Percentiles rank a stretch among this genome's conserved stretches.
phyloP scores from a whole-genome alignment of 2,329 filamentous ascomycete genomes.

The Colletotrichum destructivum region DNA sequence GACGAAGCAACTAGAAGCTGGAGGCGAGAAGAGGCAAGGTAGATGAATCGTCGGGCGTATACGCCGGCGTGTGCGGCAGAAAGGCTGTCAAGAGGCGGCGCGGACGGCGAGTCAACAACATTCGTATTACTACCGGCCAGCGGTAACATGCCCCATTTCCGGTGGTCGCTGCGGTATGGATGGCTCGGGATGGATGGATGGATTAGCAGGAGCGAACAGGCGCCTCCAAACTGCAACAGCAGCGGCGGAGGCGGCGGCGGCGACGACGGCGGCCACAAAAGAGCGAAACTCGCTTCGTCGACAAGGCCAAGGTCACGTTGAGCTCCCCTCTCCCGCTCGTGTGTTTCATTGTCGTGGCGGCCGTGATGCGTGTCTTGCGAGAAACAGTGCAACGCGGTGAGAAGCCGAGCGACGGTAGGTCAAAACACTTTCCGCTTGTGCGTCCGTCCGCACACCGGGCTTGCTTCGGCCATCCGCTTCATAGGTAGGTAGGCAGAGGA shows the following conservation, averaged over 20 bases:
- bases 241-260: background rate
- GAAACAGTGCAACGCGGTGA: constrained; percentile 2
- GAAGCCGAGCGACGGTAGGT: constrained; percentile 12
- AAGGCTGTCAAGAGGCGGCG: constrained; percentile 27
- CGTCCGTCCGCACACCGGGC: constrained; percentile 19
- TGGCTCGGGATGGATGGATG: background rate
- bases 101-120: constrained; percentile 35
- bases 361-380: constrained; percentile 21
- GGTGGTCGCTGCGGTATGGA: constrained; percentile 30
- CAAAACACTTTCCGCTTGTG: constrained; percentile 10
- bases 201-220: background rate
- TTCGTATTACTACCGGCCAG: constrained; percentile 16
- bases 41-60: constrained; percentile 12
- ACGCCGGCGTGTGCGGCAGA: background rate
- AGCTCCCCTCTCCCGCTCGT: background rate
- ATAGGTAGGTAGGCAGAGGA: no score
- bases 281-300: constrained; percentile 17
- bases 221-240: constrained; percentile 25
- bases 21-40: background rate
- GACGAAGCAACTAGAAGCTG: constrained; percentile 9
- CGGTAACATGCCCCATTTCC: constrained; percentile 24
- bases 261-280: no score
- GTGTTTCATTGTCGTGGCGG: constrained; percentile 22
- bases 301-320: constrained; percentile 2
- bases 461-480: constrained; percentile 3